These are phyloP conservation scores for Cornus florida DNA, from an alignment of 148 eudicot species.

Conservation along the genomic window DNA sequence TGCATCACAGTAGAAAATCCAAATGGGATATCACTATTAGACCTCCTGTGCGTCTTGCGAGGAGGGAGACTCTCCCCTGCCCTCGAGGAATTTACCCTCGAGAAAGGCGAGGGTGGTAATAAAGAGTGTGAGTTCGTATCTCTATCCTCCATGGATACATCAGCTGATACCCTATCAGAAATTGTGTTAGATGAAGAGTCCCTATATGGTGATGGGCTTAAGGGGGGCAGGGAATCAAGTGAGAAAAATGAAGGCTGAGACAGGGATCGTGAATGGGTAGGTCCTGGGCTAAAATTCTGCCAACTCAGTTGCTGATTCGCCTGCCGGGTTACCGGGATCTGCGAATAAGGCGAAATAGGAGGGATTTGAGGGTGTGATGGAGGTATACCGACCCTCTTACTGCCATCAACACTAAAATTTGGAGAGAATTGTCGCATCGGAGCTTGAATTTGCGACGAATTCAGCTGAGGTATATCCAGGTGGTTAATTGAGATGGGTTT, in stretches of 20 bases:
- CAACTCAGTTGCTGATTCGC: slow-evolving; percentile 43
- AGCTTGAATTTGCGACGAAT: slow-evolving; percentile 52
- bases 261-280: slow-evolving; percentile 72
- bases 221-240: slow-evolving; percentile 86
- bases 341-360: slow-evolving; percentile 81
- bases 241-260: slow-evolving; percentile 76
- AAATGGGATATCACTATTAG: slow-evolving; percentile 89
- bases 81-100: slow-evolving; percentile 38
- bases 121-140: slow-evolving; percentile 43
- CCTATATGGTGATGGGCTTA: slow-evolving; percentile 70
- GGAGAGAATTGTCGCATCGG: slow-evolving; percentile 59
- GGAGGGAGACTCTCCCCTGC: slow-evolving; percentile 78
- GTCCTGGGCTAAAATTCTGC: slow-evolving; percentile 56
- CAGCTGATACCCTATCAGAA: slow-evolving; percentile 27
- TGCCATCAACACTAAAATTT: slow-evolving; percentile 42
- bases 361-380: slow-evolving; percentile 91
- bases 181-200: slow-evolving; percentile 33
- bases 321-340: slow-evolving; percentile 47
- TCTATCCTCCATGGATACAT: slow-evolving; percentile 62
- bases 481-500: slow-evolving; percentile 44
- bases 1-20: slow-evolving; percentile 62
- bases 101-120: slow-evolving; percentile 48
- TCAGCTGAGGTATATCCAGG: slow-evolving; percentile 73
- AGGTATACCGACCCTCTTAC: slow-evolving; percentile 66
- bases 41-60: slow-evolving; percentile 80